These are phyloP conservation scores for Alternaria infectoria DNA, from an alignment of 2,329 filamentous ascomycete genomes.

Conservation along the genomic window DNA sequence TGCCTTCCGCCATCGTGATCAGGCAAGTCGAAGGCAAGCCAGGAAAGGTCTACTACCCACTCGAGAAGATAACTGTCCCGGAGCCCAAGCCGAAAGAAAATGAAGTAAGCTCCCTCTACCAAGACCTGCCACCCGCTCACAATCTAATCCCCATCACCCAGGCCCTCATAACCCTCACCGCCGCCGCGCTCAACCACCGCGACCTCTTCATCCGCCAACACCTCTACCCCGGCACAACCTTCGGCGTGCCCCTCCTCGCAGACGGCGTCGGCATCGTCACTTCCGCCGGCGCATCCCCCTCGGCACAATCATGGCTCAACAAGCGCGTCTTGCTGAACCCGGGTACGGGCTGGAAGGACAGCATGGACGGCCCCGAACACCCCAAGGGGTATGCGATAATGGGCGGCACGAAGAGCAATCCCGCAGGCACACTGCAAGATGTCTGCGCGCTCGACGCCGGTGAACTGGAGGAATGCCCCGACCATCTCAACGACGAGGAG, in stretches of 20 bases:
- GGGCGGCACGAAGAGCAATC: constrained; percentile 70
- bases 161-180: constrained; percentile 76
- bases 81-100: constrained; percentile 37
- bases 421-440: constrained; percentile 76
- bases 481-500: constrained; percentile 73
- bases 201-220: constrained; percentile 94
- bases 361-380: constrained; percentile 75
- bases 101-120: constrained; percentile 25
- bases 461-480: constrained; percentile 78
- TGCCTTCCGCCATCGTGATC: constrained; percentile 66
- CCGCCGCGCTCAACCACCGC: constrained; percentile 89
- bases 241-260: constrained; percentile 77
- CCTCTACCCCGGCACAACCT: constrained; percentile 85
- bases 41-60: constrained; percentile 83
- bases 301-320: constrained; percentile 62
- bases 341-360: constrained; percentile 75
- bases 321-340: constrained; percentile 82
- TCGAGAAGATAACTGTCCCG: constrained; percentile 45
- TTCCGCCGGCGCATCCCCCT: constrained; percentile 62
- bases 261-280: constrained; percentile 82
- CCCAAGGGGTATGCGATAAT: constrained; percentile 65
- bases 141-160: constrained; percentile 56
- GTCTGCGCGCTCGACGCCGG: constrained; percentile 70
- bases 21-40: constrained; percentile 80
- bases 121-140: background rate